Evolutionary conservation across 108 stramenopile genomes (phyloP), one percentile per base, ranked within the genome.

Genomic region (Nitzschia sp.): DNA sequence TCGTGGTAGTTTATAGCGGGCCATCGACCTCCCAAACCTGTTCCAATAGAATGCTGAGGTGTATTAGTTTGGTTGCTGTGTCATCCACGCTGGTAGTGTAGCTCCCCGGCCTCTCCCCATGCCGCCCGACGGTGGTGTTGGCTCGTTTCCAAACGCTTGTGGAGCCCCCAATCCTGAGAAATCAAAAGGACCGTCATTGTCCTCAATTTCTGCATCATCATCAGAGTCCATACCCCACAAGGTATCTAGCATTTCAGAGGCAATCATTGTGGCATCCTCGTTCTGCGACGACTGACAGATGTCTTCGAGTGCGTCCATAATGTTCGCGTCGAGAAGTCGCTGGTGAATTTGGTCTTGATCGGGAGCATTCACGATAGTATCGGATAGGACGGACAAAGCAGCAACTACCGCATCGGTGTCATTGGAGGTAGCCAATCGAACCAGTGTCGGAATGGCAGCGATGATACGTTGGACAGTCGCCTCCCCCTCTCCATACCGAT

Each of bases 41-140:
- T n/a, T n/a, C n/a, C n/a, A n/a, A n/a, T n/a, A n/a, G n/a, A n/a
- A n/a, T n/a, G n/a, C n/a, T 34, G 29, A 34, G 29, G 5, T 34
- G 29, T 5, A 34, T 5, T 34, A 34, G 29, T 34, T 34, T 34
- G 17, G 46, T 48, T 48, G 17, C 46, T 17, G 46, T 17, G 59
- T 43, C 75, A 76, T 76, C 75, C 75, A 76, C 20, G 75, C 41
- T 20, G 75, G 75, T 8, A 69, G 15, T 9, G 57, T 65, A 17
- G 75, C 68, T 39, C 75, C 75, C 10, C 75, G 68, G 3, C 75
- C 75, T 19, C 75, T 53, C 3, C 75, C 75, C 43, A 67, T 67
- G 6, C 75, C 75, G 0, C 3, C 8, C 34, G 41, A 3, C 6
- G 38, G 46, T 37, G 41, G 15, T 10, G 14, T 24, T 44, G 43